Conservation (phyloP, 768 basidiomycete genomes). For the Hericium coralloides region DNA sequence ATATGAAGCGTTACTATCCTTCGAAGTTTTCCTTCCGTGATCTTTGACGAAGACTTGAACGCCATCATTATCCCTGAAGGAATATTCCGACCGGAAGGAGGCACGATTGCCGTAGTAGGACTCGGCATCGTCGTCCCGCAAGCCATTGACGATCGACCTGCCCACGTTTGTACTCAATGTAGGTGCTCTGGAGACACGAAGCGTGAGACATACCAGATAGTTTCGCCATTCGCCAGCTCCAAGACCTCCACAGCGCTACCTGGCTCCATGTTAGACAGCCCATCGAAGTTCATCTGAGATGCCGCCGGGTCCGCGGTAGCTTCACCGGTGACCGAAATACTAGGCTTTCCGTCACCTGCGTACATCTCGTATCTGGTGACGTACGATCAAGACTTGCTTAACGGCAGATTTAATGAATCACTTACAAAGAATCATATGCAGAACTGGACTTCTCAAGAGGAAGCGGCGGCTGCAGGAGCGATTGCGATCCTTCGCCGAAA, state of each 20-base stretch:
- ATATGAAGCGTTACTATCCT: slow-evolving; percentile 50
- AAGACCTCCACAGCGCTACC: slow-evolving; percentile 69
- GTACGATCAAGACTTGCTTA: slow-evolving; percentile 1
- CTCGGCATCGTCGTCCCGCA: slow-evolving; percentile 70
- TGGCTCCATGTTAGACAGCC: slow-evolving; percentile 28
- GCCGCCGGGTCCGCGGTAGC: slow-evolving; percentile 18
- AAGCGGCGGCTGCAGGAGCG: slow-evolving; percentile 29
- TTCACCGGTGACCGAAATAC: slow-evolving; percentile 28
- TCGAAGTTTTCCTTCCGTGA: slow-evolving; percentile 57
- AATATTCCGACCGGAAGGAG: slow-evolving; percentile 72
- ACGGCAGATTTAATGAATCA: slow-evolving; percentile 15
- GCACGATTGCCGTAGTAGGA: slow-evolving; percentile 56
- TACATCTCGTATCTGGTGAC: slow-evolving; percentile 71
- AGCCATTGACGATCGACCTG: slow-evolving; percentile 78
- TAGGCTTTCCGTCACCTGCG: slow-evolving; percentile 43
- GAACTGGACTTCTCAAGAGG: slow-evolving; percentile 59
- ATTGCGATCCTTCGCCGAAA: slow-evolving; percentile 26
- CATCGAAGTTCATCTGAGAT: slow-evolving; percentile 15
- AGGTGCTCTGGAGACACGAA: neutral
- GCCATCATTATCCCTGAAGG: slow-evolving; percentile 40
- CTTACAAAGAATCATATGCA: slow-evolving; percentile 73
- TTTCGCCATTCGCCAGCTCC: slow-evolving; percentile 81
- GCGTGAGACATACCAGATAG: slow-evolving; percentile 58
- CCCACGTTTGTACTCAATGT: slow-evolving; percentile 12
- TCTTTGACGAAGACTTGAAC: slow-evolving; percentile 73